phyloP scores from a whole-genome alignment of 352 stramenopile species.

The Pythium sp. region DNA sequence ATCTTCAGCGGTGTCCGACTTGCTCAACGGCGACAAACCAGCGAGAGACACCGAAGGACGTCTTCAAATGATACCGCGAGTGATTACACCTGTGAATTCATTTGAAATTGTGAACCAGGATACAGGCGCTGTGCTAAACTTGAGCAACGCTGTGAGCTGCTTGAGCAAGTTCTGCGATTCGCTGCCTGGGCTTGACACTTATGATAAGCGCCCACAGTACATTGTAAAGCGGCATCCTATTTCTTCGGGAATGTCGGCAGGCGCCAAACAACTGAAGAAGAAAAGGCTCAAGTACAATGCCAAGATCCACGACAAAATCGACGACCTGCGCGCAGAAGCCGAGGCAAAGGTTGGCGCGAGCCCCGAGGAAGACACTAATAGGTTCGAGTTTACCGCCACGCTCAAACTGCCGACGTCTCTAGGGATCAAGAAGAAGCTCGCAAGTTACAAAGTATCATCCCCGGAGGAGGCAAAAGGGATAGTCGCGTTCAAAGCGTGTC shows the following conservation, averaged over 20 bases:
- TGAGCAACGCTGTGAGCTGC: constrained; percentile 57
- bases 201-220: constrained; percentile 77
- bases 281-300: constrained; percentile 79
- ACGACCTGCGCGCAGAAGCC: constrained; percentile 48
- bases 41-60: constrained; percentile 10
- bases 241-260: constrained; percentile 35
- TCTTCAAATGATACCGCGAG: constrained; percentile 16
- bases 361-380: constrained; percentile 19
- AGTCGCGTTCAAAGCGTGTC: constrained; percentile 76
- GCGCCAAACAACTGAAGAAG: constrained; percentile 63
- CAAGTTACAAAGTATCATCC: constrained; percentile 57
- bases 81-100: constrained; percentile 8
- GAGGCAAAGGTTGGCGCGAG: constrained; percentile 23
- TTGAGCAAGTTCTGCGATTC: constrained; percentile 83
- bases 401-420: constrained; percentile 59
- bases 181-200: constrained; percentile 76
- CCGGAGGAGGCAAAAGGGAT: constrained; percentile 75
- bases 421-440: constrained; percentile 59
- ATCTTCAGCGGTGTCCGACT: constrained; percentile 1
- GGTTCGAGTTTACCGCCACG: constrained; percentile 64
- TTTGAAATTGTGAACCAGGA: constrained; percentile 67
- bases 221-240: constrained; percentile 67
- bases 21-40: constrained; percentile 1
- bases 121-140: constrained; percentile 61
- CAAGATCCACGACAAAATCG: constrained; percentile 79